phyloP scores from a whole-genome alignment of 75 land plant species.

The Ceratopteris richardii region DNA sequence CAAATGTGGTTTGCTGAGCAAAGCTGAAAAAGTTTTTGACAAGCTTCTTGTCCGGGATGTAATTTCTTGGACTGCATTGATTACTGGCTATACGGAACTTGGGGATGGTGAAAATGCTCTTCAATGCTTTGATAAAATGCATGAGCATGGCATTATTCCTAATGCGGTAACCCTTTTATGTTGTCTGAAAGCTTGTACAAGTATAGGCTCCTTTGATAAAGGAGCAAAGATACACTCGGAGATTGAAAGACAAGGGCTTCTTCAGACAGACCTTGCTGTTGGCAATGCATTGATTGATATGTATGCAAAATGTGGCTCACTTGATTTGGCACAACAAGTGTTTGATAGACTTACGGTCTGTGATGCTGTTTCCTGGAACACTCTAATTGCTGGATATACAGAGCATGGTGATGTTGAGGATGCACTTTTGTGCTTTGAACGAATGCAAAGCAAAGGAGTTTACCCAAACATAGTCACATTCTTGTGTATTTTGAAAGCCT shows the following conservation, averaged over 20 bases:
- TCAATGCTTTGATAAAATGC: slow-evolving; percentile 42
- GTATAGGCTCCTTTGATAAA: slow-evolving; percentile 27
- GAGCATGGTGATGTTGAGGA: slow-evolving; percentile 9
- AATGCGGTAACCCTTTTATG: slow-evolving; percentile 48
- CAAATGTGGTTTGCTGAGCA: neutral
- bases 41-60: slow-evolving; percentile 2
- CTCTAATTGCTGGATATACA: slow-evolving; percentile 20
- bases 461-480: slow-evolving; percentile 15
- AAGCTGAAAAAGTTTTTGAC: too few species aligned
- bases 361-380: slow-evolving; percentile 28
- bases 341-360: slow-evolving; percentile 16
- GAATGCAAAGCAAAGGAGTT: slow-evolving; percentile 20
- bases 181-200: slow-evolving; percentile 40
- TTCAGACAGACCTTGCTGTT: slow-evolving; percentile 5
- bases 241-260: neutral
- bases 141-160: slow-evolving; percentile 38
- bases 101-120: slow-evolving; percentile 32
- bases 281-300: slow-evolving; percentile 11
- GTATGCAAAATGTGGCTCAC: slow-evolving; percentile 23
- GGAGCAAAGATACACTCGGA: neutral
- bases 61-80: slow-evolving; percentile 4
- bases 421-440: neutral
- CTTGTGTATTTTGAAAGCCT: slow-evolving; percentile 3
- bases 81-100: neutral
- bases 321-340: slow-evolving; percentile 24